Conservation (phyloP, 2,329 filamentous ascomycete genomes). For the Drechslerella dactyloides region DNA sequence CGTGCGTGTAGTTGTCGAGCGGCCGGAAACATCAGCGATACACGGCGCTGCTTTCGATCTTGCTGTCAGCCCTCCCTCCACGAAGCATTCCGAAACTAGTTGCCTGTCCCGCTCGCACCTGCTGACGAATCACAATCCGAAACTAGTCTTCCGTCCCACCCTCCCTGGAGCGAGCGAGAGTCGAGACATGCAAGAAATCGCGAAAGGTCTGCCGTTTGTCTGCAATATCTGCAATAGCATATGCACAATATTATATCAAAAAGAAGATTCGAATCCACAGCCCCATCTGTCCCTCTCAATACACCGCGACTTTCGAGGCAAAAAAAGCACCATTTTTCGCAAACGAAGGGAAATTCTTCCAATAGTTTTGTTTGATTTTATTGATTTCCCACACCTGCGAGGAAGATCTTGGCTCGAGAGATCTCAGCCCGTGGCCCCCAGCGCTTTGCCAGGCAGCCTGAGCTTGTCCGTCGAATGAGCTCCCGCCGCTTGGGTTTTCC, state of each 20-base stretch:
- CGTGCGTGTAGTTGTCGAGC: no score
- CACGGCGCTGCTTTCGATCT: no score
- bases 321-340: no score
- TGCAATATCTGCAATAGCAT: slow-evolving; percentile 25
- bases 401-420: slow-evolving; percentile 49
- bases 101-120: not conserved
- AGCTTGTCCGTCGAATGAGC: slow-evolving; percentile 1
- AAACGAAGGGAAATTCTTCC: not conserved
- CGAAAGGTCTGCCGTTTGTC: not conserved
- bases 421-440: slow-evolving; percentile 25
- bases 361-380: slow-evolving; percentile 12
- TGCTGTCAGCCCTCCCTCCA: not conserved
- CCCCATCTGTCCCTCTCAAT: slow-evolving; percentile 6
- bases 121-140: not conserved
- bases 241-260: slow-evolving; percentile 16
- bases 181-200: slow-evolving; percentile 2
- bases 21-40: no score
- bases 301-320: slow-evolving; percentile 15
- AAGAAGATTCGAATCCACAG: slow-evolving; percentile 29
- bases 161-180: not conserved
- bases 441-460: slow-evolving; percentile 7
- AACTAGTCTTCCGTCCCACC: not conserved
- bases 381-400: slow-evolving; percentile 13
- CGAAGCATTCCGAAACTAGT: not conserved
- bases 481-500: not conserved